A percentile compares a stretch with the other conserved stretches of the same genome.
phyloP scores from a whole-genome alignment of 331 rosid species.

The Quercus phellos region DNA sequence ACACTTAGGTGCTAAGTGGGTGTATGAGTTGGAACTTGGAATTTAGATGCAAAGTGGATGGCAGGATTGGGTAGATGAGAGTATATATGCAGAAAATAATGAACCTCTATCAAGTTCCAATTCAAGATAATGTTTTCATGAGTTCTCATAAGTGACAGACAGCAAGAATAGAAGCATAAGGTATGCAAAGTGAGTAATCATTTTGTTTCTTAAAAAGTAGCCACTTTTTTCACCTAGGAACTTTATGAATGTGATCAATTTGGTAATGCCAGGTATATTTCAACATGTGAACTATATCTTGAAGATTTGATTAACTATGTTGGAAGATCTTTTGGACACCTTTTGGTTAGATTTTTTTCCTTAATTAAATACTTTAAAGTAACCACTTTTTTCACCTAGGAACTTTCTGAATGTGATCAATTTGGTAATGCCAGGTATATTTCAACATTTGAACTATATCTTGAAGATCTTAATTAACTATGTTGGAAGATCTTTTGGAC shows the following conservation, averaged over 20 bases:
- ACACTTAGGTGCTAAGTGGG: neutral
- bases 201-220: neutral
- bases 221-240: neutral
- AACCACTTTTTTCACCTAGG: neutral
- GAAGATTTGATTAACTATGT: neutral
- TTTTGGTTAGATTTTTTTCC: neutral
- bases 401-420: neutral
- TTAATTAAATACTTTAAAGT: neutral
- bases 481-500: neutral
- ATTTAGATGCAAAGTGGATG: neutral
- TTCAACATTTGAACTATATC: neutral
- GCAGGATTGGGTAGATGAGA: neutral
- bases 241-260: neutral
- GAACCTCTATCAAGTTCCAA: neutral
- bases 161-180: neutral
- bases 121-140: neutral
- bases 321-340: neutral
- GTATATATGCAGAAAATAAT: neutral
- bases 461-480: neutral
- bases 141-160: neutral
- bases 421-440: neutral
- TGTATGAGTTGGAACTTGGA: no score
- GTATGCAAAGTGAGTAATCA: neutral
- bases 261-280: neutral
- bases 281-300: neutral